Conservation (phyloP, 2,329 filamentous ascomycete species). For the Didymella sp. region DNA sequence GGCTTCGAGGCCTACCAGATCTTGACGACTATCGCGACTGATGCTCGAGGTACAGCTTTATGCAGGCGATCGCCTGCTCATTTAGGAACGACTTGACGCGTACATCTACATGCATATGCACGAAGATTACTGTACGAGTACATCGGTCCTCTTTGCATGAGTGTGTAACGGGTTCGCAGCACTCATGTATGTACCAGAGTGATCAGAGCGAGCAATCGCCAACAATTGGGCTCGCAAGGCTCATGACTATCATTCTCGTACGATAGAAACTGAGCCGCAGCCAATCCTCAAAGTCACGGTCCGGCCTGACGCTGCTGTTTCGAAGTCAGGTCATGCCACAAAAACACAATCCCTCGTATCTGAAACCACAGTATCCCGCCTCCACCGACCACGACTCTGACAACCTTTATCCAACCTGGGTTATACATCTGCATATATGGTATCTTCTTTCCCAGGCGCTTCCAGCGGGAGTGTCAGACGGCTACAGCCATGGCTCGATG, state of each 20-base stretch:
- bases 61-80: background rate
- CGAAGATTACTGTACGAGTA: background rate
- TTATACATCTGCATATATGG: background rate
- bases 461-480: conserved; percentile 22
- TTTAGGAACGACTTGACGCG: background rate
- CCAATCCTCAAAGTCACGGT: background rate
- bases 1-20: background rate
- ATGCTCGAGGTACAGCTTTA: background rate
- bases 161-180: conserved; percentile 15
- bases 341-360: background rate
- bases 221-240: background rate
- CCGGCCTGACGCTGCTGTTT: background rate
- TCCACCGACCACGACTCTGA: background rate
- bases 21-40: conserved; percentile 14
- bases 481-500: conserved; percentile 17
- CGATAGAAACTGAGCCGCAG: background rate
- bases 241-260: background rate
- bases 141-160: conserved; percentile 1
- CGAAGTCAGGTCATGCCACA: background rate
- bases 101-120: background rate
- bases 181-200: background rate
- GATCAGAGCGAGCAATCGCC: background rate
- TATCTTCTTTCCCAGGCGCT: conserved; percentile 10
- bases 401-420: background rate
- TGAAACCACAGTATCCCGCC: background rate